Conservation (phyloP, 331 rosid genomes). For the Quercus tomentella region DNA sequence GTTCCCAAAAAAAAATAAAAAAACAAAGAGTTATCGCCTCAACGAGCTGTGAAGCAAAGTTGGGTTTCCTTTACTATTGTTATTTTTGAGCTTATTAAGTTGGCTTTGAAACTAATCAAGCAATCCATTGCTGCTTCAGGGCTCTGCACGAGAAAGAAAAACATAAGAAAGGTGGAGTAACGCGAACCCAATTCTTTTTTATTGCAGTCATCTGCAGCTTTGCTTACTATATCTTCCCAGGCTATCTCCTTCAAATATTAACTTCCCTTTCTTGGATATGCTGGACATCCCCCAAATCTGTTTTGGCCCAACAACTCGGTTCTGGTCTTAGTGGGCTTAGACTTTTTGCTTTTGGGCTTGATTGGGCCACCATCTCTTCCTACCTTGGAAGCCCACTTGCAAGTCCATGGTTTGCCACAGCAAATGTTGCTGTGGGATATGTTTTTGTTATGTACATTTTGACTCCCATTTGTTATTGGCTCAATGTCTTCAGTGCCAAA, state of each 20-base stretch:
- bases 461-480: slow-evolving; percentile 71
- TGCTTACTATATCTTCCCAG: slow-evolving; percentile 68
- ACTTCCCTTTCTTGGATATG: slow-evolving; percentile 77
- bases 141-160: slow-evolving; percentile 71
- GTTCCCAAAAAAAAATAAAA: too few relatives aligned
- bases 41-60: too few relatives aligned
- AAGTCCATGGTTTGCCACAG: slow-evolving; percentile 97
- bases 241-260: slow-evolving; percentile 57
- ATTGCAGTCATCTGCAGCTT: slow-evolving; percentile 68
- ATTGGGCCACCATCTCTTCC: slow-evolving; percentile 87
- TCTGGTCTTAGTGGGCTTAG: slow-evolving; percentile 86
- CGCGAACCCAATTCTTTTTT: slow-evolving; percentile 62
- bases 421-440: slow-evolving; percentile 76
- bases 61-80: too few relatives aligned
- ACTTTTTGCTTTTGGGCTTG: slow-evolving; percentile 53
- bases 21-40: too few relatives aligned
- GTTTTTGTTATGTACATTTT: slow-evolving; percentile 57
- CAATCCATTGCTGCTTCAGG: slow-evolving; percentile 21
- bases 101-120: too few relatives aligned
- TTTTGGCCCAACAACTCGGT: slow-evolving; percentile 81
- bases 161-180: slow-evolving; percentile 47
- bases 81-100: too few relatives aligned
- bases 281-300: slow-evolving; percentile 58
- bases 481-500: slow-evolving; percentile 53
- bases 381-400: slow-evolving; percentile 93